Evolutionary conservation across 805 yeast genomes (phyloP).

Genomic region (Ogataea degrootiae): DNA sequence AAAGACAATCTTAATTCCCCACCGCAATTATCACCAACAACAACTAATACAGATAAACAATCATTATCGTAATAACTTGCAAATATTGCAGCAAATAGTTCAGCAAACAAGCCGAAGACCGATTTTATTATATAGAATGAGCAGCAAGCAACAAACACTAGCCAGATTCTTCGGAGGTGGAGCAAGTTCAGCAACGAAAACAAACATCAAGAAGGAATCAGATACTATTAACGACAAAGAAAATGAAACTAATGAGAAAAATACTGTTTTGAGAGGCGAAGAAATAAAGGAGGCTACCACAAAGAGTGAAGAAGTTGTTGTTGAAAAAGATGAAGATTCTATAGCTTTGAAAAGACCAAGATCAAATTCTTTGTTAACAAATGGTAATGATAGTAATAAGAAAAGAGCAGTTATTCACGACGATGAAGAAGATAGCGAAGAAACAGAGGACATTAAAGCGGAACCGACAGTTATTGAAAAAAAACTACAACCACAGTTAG

Average conservation of each 20-base stretch:
- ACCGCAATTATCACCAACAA: no score
- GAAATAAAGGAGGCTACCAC: no score
- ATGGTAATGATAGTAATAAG: no score
- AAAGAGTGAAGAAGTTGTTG: no score
- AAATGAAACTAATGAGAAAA: no score
- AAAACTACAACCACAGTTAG: background rate
- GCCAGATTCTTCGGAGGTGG: slow-evolving; percentile 17
- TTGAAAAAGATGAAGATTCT: no score
- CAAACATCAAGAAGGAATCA: background rate
- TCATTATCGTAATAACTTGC: background rate
- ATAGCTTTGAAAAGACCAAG: no score
- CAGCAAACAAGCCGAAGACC: background rate
- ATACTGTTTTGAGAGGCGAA: no score
- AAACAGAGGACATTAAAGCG: slow-evolving; percentile 17
- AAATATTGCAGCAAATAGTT: background rate
- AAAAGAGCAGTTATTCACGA: no score
- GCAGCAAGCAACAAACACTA: slow-evolving; percentile 18
- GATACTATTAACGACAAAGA: background rate
- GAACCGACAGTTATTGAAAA: background rate
- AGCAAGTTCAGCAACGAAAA: background rate
- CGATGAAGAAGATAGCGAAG: slow-evolving; percentile 17
- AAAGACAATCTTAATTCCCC: no score
- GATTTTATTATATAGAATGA: background rate
- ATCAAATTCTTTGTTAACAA: no score
- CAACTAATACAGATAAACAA: no score